phyloP scores from a whole-genome alignment of 768 basidiomycete species.

The Suillus subluteus region DNA sequence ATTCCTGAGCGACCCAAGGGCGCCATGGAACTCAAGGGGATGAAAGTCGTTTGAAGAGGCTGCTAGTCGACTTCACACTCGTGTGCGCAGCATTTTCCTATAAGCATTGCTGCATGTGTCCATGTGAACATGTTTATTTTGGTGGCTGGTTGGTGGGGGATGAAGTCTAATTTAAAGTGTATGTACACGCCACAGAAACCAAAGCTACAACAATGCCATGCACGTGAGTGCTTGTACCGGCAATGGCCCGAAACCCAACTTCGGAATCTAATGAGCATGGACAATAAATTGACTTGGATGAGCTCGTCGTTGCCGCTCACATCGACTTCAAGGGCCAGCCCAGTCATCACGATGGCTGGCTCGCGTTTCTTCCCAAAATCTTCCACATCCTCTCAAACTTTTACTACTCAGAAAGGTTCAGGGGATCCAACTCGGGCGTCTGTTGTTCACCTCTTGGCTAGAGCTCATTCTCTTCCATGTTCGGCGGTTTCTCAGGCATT shows the following conservation, averaged over 20 bases:
- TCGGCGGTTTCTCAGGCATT: slow-evolving; percentile 79
- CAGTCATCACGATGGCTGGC: slow-evolving; percentile 30
- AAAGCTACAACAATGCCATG: slow-evolving; percentile 24
- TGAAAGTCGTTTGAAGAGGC: slow-evolving; percentile 14
- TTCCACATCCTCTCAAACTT: slow-evolving; percentile 35
- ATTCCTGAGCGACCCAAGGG: background rate
- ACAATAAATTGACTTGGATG: slow-evolving; percentile 34
- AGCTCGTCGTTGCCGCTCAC: slow-evolving; percentile 34
- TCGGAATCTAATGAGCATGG: slow-evolving; percentile 25
- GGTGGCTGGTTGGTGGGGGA: background rate
- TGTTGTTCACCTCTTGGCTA: slow-evolving; percentile 66
- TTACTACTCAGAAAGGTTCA: slow-evolving; percentile 35
- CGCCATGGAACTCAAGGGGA: background rate
- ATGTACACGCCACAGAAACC: slow-evolving; percentile 28
- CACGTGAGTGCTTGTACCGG: slow-evolving; percentile 3
- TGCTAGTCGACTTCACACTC: slow-evolving; percentile 6
- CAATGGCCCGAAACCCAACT: slow-evolving; percentile 2
- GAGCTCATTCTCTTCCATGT: slow-evolving; percentile 72
- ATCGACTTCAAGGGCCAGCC: slow-evolving; percentile 36
- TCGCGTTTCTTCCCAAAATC: slow-evolving; percentile 37
- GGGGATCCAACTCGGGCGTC: slow-evolving; percentile 57
- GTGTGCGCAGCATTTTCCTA: slow-evolving; percentile 12
- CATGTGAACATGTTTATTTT: slow-evolving; percentile 9
- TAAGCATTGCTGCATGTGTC: background rate
- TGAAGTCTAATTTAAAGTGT: background rate